Base-by-base conservation (phyloP, 345 rosid species). In the Xanthoceras sorbifolium region DNA sequence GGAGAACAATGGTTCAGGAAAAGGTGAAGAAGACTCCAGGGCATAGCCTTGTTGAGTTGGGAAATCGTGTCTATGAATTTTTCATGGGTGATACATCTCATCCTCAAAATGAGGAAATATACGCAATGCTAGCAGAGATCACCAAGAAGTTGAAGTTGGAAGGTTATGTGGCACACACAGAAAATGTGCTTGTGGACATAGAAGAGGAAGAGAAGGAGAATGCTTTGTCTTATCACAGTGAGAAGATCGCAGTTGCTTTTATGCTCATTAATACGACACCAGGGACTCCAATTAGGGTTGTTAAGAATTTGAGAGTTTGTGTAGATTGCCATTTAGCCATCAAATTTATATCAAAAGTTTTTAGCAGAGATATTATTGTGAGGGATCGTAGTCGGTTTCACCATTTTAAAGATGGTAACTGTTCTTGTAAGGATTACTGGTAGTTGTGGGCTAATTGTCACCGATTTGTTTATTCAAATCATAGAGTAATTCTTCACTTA, bases 141-240 rank as follows among this genome's bases (percentile, higher is more conserved):
- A 82, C 85, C 55, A 83, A 62, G 74, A 87, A 67, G 77, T 78
- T 90, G 86, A 90, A 77, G 82, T 50, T 77, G 36, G 88, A 90
- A 85, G 93, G 94, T 26, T 90, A 92, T 28, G 38, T 85, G 44
- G 92, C 98, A 10, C 87, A 67, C 8, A 90, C 84, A 4, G 78
- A 31, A n/a, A n/a, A n/a, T n/a, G n/a, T n/a, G n/a, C n/a, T n/a
- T n/a, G n/a, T n/a, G n/a, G n/a, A n/a, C n/a, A 88, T 94, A 50
- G 94, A 92, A 66, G 92, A 90, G 54, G 97, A 94, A 83, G 98
- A 94, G 38, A 92, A 92, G 76, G 93, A 90, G 82, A 74, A 82
- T 44, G 91, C 91, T 44, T 50, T 94, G 75, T 85, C 89, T 5
- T 87, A 88, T 79, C 98, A 93, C 38, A 93, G 95, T 9, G 95